These are phyloP conservation scores for Candida sp. DNA, from an alignment of 1,139 yeast species.

Conservation along the genomic window DNA sequence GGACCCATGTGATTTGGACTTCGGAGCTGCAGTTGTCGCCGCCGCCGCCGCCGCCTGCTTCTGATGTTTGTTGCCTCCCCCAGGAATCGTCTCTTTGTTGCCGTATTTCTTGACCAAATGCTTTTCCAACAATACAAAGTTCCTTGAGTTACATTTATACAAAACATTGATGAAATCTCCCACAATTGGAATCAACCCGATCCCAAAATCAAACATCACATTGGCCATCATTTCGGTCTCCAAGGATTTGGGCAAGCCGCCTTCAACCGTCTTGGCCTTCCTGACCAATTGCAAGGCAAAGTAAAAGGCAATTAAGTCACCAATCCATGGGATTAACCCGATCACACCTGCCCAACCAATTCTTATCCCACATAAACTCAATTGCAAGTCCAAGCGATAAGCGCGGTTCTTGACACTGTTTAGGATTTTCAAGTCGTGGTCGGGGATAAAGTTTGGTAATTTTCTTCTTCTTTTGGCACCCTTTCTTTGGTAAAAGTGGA, in stretches of 20 bases:
- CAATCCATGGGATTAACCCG: constrained; percentile 71
- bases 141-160: constrained; percentile 79
- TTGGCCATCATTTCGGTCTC: constrained; percentile 61
- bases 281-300: constrained; percentile 55
- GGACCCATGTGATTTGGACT: background rate
- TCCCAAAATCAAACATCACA: constrained; percentile 63
- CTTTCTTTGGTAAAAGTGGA: constrained; percentile 47
- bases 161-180: constrained; percentile 73
- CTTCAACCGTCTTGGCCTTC: constrained; percentile 60
- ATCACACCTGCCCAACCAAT: constrained; percentile 77
- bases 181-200: constrained; percentile 75
- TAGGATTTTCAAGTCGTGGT: constrained; percentile 55
- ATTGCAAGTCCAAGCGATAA: constrained; percentile 65
- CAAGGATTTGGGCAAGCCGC: constrained; percentile 61
- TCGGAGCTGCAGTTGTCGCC: background rate
- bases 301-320: constrained; percentile 54
- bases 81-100: background rate
- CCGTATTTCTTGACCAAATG: constrained; percentile 51
- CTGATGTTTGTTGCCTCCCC: background rate
- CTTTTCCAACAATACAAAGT: constrained; percentile 65
- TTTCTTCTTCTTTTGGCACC: constrained; percentile 52
- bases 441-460: constrained; percentile 60
- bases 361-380: constrained; percentile 65
- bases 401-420: constrained; percentile 62
- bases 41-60: no score